Evolutionary conservation across 2,329 filamentous ascomycete species (phyloP).

Genomic region (Cephalotrichum gorgonifer): DNA sequence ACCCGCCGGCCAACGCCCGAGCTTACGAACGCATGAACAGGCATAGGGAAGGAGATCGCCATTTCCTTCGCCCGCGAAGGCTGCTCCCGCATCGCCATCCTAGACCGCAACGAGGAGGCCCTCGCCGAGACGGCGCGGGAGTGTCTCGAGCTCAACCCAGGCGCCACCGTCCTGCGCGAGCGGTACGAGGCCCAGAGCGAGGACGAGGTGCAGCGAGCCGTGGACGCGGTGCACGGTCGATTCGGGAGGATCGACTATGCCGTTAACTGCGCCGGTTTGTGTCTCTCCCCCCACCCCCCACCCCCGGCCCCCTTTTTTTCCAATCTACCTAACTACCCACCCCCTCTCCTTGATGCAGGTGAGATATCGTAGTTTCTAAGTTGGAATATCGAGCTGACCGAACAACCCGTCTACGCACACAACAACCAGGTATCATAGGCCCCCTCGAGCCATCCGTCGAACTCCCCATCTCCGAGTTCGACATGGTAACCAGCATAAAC

Average conservation of each 20-base stretch:
- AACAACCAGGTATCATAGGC: slow-evolving; percentile 23
- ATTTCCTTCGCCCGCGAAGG: slow-evolving; percentile 32
- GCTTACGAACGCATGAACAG: slow-evolving; percentile 12
- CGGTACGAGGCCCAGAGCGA: slow-evolving; percentile 24
- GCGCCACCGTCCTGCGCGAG: slow-evolving; percentile 15
- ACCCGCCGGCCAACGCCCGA: neutral
- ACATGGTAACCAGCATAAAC: slow-evolving; percentile 29
- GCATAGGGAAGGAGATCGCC: slow-evolving; percentile 30
- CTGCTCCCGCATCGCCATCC: slow-evolving; percentile 28
- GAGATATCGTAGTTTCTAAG: too few species aligned
- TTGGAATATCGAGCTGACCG: neutral
- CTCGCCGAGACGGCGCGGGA: slow-evolving; percentile 21
- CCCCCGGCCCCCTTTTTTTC: too few species aligned
- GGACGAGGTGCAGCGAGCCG: slow-evolving; percentile 19
- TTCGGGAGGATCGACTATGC: slow-evolving; percentile 34
- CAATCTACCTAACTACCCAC: neutral
- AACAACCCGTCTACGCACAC: neutral
- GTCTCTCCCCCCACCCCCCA: too few species aligned
- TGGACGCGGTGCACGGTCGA: slow-evolving; percentile 18
- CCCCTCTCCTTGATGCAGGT: neutral
- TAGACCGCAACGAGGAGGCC: slow-evolving; percentile 22
- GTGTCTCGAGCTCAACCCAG: slow-evolving; percentile 16
- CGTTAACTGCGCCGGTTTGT: slow-evolving; percentile 30
- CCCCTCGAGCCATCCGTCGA: slow-evolving; percentile 23
- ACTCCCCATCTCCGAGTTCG: slow-evolving; percentile 25